These are phyloP conservation scores for Penicillium frequentans DNA, from an alignment of 2,329 filamentous ascomycete species.

Conservation along the genomic window DNA sequence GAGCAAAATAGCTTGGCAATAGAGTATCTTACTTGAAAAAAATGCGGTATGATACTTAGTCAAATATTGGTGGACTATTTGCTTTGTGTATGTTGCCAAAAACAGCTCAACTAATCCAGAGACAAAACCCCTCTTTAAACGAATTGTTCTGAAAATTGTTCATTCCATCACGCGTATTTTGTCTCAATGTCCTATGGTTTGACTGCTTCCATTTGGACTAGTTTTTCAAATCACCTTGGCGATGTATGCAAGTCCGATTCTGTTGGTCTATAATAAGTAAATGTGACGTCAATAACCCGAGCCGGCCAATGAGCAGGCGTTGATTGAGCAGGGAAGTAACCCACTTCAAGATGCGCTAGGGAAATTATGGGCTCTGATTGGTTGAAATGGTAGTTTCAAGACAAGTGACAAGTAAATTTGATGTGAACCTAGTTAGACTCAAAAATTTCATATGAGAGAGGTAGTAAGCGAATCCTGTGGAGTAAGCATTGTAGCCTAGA, in stretches of 20 bases:
- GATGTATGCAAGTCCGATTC: not conserved
- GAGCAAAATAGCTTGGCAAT: not conserved
- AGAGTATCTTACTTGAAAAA: not conserved
- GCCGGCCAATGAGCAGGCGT: conserved; percentile 4
- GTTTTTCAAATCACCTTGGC: not conserved
- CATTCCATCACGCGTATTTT: not conserved
- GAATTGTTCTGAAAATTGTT: not conserved
- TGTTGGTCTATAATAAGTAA: not conserved
- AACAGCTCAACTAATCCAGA: not conserved
- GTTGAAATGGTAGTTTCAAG: not conserved
- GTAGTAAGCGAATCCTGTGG: too few species aligned
- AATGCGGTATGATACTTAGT: not conserved
- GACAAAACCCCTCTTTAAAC: not conserved
- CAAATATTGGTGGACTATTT: not conserved
- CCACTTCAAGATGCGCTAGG: not conserved
- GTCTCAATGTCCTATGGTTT: not conserved
- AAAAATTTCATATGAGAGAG: too few species aligned
- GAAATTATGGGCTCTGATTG: not conserved
- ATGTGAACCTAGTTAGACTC: too few species aligned
- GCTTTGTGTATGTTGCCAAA: not conserved
- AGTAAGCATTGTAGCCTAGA: not conserved
- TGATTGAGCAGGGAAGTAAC: not conserved
- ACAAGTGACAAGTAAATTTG: too few species aligned
- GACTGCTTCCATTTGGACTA: not conserved
- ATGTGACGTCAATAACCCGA: conserved; percentile 12